These are phyloP conservation scores for Metschnikowia lochheadii DNA, from an alignment of 805 yeast genomes.

Conservation along the genomic window DNA sequence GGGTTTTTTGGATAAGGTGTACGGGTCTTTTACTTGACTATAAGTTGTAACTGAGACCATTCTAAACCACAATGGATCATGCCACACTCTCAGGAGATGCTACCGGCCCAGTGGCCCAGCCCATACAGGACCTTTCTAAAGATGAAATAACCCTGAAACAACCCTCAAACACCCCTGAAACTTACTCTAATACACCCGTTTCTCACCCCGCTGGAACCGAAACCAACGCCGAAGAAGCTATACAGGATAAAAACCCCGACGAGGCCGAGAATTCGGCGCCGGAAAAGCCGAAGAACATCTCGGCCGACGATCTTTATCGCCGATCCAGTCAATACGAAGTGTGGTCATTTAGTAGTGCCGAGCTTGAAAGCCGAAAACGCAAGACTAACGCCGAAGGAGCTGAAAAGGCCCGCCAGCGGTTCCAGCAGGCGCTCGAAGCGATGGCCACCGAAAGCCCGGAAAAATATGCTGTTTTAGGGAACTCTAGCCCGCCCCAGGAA, in stretches of 20 bases:
- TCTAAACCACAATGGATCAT: not conserved
- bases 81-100: not conserved
- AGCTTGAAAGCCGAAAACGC: constrained; percentile 46
- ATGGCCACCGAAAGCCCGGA: constrained; percentile 23
- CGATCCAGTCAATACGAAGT: constrained; percentile 76
- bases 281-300: constrained; percentile 25
- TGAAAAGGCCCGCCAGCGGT: constrained; percentile 28
- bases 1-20: not conserved
- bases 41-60: not conserved
- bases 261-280: not conserved
- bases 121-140: not conserved
- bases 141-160: not conserved
- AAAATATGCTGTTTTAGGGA: constrained; percentile 26
- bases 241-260: not conserved
- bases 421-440: constrained; percentile 21
- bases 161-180: not conserved
- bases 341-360: constrained; percentile 77
- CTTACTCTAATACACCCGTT: not conserved
- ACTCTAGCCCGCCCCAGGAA: constrained; percentile 28
- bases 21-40: not conserved
- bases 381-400: constrained; percentile 56
- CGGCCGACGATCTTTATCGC: constrained; percentile 85
- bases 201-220: not conserved
- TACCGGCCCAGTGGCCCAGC: not conserved
- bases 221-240: not conserved